These are phyloP conservation scores for Seminavis robusta DNA, from an alignment of 108 stramenopile genomes.

Conservation along the genomic window DNA sequence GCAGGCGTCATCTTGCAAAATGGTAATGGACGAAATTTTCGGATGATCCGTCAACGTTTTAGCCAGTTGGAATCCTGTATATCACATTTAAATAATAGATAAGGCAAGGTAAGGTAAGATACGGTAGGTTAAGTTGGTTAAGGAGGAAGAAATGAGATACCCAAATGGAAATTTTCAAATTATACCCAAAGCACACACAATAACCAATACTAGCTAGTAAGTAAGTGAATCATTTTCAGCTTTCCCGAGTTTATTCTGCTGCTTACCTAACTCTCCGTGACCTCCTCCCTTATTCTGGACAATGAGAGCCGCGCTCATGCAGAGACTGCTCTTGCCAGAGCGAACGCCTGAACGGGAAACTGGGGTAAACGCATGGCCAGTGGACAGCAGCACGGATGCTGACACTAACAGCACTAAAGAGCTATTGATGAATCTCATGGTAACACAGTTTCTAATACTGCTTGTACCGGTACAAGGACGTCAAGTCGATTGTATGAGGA, in stretches of 20 bases:
- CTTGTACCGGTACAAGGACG: no score
- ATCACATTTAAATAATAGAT: neutral
- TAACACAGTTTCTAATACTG: no score
- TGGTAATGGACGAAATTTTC: conserved; percentile 79
- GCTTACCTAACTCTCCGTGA: conserved; percentile 75
- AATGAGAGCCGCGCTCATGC: conserved; percentile 74
- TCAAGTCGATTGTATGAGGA: no score
- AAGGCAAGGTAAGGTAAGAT: neutral
- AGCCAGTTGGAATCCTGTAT: conserved; percentile 64
- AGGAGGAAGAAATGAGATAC: neutral
- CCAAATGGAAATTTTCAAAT: neutral
- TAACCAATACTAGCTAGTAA: no score
- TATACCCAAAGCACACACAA: no score
- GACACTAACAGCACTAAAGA: no score
- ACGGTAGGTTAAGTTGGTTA: neutral
- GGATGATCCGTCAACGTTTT: conserved; percentile 48
- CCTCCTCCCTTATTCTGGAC: conserved; percentile 89
- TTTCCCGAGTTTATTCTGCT: no score
- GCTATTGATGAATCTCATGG: no score
- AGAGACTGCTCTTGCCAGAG: conserved; percentile 14
- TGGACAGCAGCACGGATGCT: no score
- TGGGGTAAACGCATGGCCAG: no score
- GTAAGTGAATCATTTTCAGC: no score
- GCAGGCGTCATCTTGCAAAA: conserved; percentile 81
- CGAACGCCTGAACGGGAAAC: no score